A percentile compares a stretch with the other conserved stretches of the same genome.
These are phyloP conservation scores for Colletotrichum filicis DNA, from an alignment of 2,329 filamentous ascomycete species.

Conservation along the genomic window DNA sequence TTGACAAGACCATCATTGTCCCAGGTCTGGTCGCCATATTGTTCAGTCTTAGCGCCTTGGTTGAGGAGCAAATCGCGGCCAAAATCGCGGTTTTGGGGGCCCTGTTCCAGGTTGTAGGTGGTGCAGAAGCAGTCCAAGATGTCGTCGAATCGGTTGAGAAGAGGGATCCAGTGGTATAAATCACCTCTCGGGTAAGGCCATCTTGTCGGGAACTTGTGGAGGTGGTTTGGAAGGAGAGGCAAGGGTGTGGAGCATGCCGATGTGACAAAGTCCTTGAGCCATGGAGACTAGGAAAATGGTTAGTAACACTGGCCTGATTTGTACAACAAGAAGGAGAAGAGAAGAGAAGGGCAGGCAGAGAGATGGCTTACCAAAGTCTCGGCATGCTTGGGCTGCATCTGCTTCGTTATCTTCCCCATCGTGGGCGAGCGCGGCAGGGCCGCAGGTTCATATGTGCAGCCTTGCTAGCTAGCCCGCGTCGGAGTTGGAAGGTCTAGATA, in stretches of 20 bases:
- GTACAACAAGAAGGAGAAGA: not conserved
- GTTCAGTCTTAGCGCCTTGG: constrained; percentile 63
- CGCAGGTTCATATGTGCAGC: constrained; percentile 53
- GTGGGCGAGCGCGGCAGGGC: constrained; percentile 68
- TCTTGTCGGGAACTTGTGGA: constrained; percentile 83
- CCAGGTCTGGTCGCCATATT: constrained; percentile 61
- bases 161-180: constrained; percentile 96
- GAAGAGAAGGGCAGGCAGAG: constrained; percentile 9
- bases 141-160: constrained; percentile 92
- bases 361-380: constrained; percentile 69
- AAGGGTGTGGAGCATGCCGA: constrained; percentile 75
- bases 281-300: constrained; percentile 76
- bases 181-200: constrained; percentile 98
- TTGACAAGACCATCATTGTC: constrained; percentile 58
- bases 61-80: constrained; percentile 72
- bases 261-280: constrained; percentile 83
- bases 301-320: constrained; percentile 12
- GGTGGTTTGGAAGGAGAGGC: constrained; percentile 79
- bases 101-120: constrained; percentile 82
- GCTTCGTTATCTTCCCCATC: constrained; percentile 77
- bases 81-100: constrained; percentile 85
- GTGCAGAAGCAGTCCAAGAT: constrained; percentile 85
- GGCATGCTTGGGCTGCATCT: constrained; percentile 73
- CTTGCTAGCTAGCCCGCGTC: constrained; percentile 32
- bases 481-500: constrained; percentile 16